A percentile compares a stretch with the other conserved stretches of the same genome.
Evolutionary conservation across 2,329 filamentous ascomycete genomes (phyloP).

Genomic region (Pseudogymnoascus sp.): DNA sequence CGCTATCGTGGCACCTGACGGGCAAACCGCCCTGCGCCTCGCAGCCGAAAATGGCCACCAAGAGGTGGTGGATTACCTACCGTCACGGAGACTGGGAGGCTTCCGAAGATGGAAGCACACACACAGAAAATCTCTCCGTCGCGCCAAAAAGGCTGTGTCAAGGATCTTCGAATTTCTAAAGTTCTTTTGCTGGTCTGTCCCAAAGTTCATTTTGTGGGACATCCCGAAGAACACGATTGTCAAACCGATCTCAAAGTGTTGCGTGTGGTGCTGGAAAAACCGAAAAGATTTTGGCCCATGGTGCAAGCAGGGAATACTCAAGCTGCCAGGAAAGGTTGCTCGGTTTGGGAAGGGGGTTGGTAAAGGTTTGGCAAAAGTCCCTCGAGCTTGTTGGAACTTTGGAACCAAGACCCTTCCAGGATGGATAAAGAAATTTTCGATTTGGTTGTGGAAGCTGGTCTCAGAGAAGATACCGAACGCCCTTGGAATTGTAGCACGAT

Average conservation of each 20-base stretch:
- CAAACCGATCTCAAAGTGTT: conserved; percentile 21
- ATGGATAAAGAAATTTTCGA: conserved; percentile 15
- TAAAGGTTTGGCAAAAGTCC: conserved; percentile 18
- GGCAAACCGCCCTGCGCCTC: conserved; percentile 37
- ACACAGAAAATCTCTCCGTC: conserved; percentile 26
- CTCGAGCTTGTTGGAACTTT: background rate
- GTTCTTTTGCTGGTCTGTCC: background rate
- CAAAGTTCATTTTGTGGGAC: conserved; percentile 24
- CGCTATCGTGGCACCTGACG: conserved; percentile 36
- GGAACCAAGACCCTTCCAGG: conserved; percentile 17
- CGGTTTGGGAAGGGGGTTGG: conserved; percentile 16
- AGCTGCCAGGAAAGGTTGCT: conserved; percentile 25
- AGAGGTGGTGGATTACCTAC: conserved; percentile 38
- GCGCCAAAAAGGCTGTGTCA: conserved; percentile 19
- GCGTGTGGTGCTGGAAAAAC: conserved; percentile 21
- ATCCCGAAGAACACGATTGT: conserved; percentile 28
- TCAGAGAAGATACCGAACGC: conserved; percentile 22
- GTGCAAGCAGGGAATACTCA: conserved; percentile 24
- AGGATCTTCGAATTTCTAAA: conserved; percentile 22
- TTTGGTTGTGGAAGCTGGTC: conserved; percentile 14
- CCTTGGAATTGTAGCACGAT: conserved; percentile 22
- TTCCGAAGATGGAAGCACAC: conserved; percentile 32
- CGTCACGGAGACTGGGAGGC: conserved; percentile 32
- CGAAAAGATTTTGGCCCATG: conserved; percentile 26
- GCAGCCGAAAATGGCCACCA: conserved; percentile 35